Conservation (phyloP, 345 rosid species). For the Camelina sativa region DNA sequence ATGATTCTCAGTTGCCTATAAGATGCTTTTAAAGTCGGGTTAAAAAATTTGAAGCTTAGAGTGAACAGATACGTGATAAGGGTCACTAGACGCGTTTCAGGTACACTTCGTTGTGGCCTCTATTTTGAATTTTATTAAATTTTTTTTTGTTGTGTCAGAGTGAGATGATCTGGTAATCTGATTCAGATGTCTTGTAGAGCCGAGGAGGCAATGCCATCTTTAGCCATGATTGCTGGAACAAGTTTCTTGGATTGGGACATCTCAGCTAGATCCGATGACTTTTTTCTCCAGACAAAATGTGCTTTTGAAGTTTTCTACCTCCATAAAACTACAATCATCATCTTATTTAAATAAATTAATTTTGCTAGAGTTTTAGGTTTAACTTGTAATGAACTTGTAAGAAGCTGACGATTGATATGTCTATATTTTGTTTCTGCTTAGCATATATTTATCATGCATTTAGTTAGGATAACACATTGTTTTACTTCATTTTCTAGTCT, state of each 20-base stretch:
- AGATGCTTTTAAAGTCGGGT: slow-evolving; percentile 8
- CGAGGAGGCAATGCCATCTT: slow-evolving; percentile 5
- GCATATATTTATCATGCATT: too few species aligned
- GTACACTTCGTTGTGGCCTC: background rate
- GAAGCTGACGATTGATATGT: slow-evolving; percentile 5
- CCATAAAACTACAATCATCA: background rate
- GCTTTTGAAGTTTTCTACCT: slow-evolving; percentile 11
- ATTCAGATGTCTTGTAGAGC: slow-evolving; percentile 12
- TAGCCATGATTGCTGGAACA: slow-evolving; percentile 23
- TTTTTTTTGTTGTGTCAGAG: background rate
- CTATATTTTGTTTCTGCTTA: too few species aligned
- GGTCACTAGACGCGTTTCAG: background rate
- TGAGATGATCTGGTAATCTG: background rate
- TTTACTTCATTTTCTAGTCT: too few species aligned
- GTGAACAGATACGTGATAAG: background rate
- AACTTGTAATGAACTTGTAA: slow-evolving; percentile 1
- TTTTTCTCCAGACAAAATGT: background rate
- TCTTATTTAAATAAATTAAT: background rate
- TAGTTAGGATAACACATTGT: too few species aligned
- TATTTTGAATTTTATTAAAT: background rate
- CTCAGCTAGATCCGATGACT: slow-evolving; percentile 1
- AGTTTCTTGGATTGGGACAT: background rate
- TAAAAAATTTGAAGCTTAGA: slow-evolving; percentile 10
- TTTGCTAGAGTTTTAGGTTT: slow-evolving; percentile 4
- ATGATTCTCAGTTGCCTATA: slow-evolving; percentile 7